Conservation (phyloP, 2,329 filamentous ascomycete species). For the Stachybotrys elegans region DNA sequence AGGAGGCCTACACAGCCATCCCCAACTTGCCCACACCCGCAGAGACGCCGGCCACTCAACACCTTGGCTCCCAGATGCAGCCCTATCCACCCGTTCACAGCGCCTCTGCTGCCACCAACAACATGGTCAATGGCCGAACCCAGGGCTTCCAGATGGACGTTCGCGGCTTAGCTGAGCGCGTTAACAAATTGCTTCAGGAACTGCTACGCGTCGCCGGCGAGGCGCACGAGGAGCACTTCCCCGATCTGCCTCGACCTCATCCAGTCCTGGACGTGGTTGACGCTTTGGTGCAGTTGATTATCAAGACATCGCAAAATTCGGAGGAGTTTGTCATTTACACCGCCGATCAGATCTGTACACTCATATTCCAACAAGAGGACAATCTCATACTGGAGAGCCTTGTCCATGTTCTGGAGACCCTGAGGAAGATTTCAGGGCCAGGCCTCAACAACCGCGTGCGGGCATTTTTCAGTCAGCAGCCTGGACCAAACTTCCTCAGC, state of each 20-base stretch:
- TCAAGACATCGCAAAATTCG: conserved; percentile 56
- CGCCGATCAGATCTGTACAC: conserved; percentile 53
- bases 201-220: conserved; percentile 49
- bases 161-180: conserved; percentile 46
- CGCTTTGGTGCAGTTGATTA: conserved; percentile 55
- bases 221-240: conserved; percentile 54
- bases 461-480: conserved; percentile 51
- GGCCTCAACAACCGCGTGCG: conserved; percentile 50
- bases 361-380: conserved; percentile 52
- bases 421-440: conserved; percentile 54
- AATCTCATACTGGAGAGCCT: conserved; percentile 56
- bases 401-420: conserved; percentile 56
- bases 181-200: conserved; percentile 54
- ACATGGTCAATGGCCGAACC: conserved; percentile 46
- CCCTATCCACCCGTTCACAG: conserved; percentile 51
- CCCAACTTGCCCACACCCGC: conserved; percentile 53
- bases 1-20: conserved; percentile 56
- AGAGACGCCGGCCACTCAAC: conserved; percentile 53
- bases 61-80: conserved; percentile 47
- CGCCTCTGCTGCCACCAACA: conserved; percentile 20
- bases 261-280: conserved; percentile 59
- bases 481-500: conserved; percentile 50
- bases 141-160: conserved; percentile 45
- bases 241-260: conserved; percentile 53
- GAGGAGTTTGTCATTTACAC: conserved; percentile 56